Conservation (phyloP, 805 yeast genomes). For the Candida germanica region DNA sequence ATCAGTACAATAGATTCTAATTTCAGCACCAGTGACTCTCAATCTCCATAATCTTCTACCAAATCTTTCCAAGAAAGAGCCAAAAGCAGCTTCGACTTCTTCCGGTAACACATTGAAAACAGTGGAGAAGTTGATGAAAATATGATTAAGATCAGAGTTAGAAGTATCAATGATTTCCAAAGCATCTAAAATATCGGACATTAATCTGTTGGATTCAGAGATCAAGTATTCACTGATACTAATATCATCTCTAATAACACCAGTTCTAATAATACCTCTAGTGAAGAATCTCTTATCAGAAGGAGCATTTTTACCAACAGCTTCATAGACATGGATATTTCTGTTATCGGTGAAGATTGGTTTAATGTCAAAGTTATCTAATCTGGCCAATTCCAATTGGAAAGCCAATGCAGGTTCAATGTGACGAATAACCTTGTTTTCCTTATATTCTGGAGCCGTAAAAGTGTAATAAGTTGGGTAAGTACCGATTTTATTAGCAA, state of each 20-base stretch:
- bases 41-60: conserved; percentile 96
- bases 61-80: conserved; percentile 95
- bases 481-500: conserved; percentile 78
- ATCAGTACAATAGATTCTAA: conserved; percentile 92
- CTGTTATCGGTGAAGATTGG: conserved; percentile 96
- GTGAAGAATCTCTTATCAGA: conserved; percentile 95
- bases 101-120: conserved; percentile 91
- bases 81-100: conserved; percentile 96
- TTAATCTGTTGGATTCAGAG: conserved; percentile 93
- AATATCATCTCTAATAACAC: conserved; percentile 88
- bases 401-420: conserved; percentile 97
- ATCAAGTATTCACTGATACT: conserved; percentile 91
- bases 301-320: conserved; percentile 88
- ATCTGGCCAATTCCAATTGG: conserved; percentile 92
- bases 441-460: conserved; percentile 80
- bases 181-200: conserved; percentile 94
- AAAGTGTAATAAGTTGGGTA: conserved; percentile 96
- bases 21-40: conserved; percentile 96
- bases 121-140: conserved; percentile 94
- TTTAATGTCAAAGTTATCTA: conserved; percentile 91
- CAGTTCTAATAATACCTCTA: conserved; percentile 96
- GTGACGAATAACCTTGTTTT: conserved; percentile 93
- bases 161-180: conserved; percentile 91
- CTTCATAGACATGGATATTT: conserved; percentile 96
- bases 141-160: conserved; percentile 94